Evolutionary conservation across 352 stramenopile species (phyloP), one percentile per base, ranked within the genome.

Genomic region (Elongisporangium senticosum): DNA sequence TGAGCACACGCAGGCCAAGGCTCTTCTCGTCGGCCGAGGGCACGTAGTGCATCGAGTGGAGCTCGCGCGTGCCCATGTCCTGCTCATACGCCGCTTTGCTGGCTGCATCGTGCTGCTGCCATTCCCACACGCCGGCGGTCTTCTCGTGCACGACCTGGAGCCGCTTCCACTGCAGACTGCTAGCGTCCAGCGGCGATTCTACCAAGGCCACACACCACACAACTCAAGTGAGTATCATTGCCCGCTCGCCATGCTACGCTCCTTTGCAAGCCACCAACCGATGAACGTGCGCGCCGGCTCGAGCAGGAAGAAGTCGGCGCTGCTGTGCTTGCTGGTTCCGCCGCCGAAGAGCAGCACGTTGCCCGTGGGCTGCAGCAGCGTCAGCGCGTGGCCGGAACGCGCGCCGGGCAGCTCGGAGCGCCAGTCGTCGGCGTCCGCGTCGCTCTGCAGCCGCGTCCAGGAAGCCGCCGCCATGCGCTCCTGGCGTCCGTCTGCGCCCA

Each of bases 31-130:
- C 73, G 24, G 74, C 61, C 4, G 19, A 54, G 15, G 67, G 59
- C 7, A 89, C 66, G 56, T 91, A 91, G 65, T 91, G 82, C 79
- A 91, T 89, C 11, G 75, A 75, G 65, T 89, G 79, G 58, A 86
- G 79, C 59, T 87, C 76, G 39, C 82, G 75, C 23, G 66, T 65
- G 54, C 58, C 51, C 10, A 53, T 40, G 20, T 33, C 28, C 8
- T 40, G 56, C 67, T 62, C 15, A 61, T 51, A 37, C 69, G 64
- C 40, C 59, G 43, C 10, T 52, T 65, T 28, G 51, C 52, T 14
- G 24, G 7, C 22, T 56, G 63, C 50, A 20, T 47, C 58, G 48
- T n/a, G 56, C 60, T 28, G 33, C 51, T 56, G 62, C 57, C 33
- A 43, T 14, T 43, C 33, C 33, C 33, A 11, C 49, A 61, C 53